phyloP scores from a whole-genome alignment of 2,329 filamentous ascomycete species.

The Claviceps humidiphila region DNA sequence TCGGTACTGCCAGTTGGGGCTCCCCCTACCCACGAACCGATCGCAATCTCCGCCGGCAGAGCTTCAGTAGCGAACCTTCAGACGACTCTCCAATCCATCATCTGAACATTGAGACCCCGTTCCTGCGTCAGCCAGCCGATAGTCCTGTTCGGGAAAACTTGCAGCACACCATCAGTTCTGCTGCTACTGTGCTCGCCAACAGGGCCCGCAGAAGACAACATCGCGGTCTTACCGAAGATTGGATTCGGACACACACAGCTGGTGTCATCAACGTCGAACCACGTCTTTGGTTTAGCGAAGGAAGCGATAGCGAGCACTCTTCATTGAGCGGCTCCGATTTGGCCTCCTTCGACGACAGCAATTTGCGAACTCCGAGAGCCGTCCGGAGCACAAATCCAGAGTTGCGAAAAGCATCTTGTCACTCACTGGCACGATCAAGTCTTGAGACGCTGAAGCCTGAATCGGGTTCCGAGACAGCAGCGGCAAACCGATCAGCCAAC shows the following conservation, averaged over 20 bases:
- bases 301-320: conserved; percentile 58
- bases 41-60: conserved; percentile 34
- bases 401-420: conserved; percentile 17
- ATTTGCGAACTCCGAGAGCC: conserved; percentile 35
- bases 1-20: conserved; percentile 74
- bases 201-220: conserved; percentile 45
- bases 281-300: conserved; percentile 72
- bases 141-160: conserved; percentile 17
- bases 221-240: conserved; percentile 63
- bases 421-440: conserved; percentile 37
- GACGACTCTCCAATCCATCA: conserved; percentile 49
- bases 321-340: conserved; percentile 55
- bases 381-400: conserved; percentile 10
- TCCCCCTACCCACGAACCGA: conserved; percentile 70
- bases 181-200: conserved; percentile 50
- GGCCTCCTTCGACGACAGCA: conserved; percentile 37
- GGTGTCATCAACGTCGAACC: conserved; percentile 55
- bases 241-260: conserved; percentile 77
- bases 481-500: conserved; percentile 10
- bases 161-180: conserved; percentile 31
- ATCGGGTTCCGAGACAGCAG: conserved; percentile 8
- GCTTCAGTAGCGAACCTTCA: conserved; percentile 44
- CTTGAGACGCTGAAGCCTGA: conserved; percentile 39
- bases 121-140: conserved; percentile 40
- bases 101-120: conserved; percentile 48